A percentile compares a stretch with the other conserved stretches of the same genome.
Conservation (phyloP, 306 rosid genomes). For the Ormosia semicastrata region DNA sequence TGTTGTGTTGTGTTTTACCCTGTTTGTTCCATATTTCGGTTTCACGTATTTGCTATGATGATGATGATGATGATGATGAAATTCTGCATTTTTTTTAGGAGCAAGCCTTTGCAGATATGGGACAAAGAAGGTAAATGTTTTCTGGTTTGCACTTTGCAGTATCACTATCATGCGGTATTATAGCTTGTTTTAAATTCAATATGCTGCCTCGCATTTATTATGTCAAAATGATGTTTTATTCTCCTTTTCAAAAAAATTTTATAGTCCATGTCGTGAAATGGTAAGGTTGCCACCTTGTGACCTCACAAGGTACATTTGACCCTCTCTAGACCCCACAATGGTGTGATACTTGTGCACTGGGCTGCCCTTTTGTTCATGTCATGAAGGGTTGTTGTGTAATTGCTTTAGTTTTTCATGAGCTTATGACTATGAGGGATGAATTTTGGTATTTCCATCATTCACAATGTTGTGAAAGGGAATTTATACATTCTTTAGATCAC, state of each 20-base stretch:
- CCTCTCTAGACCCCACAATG: neutral
- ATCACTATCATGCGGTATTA: neutral
- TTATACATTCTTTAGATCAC: neutral
- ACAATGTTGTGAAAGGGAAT: neutral
- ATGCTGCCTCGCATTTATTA: neutral
- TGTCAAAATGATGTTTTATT: neutral
- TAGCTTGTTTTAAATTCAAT: constrained; percentile 2
- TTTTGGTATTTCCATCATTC: neutral
- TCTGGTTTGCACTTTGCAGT: constrained; percentile 6
- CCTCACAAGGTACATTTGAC: neutral
- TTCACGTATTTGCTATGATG: neutral
- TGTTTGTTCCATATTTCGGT: neutral
- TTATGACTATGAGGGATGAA: neutral
- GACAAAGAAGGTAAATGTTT: constrained; percentile 83
- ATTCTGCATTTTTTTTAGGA: constrained; percentile 45
- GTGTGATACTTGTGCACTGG: neutral
- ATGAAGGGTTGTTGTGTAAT: neutral
- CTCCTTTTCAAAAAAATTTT: neutral
- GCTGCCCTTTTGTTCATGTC: neutral
- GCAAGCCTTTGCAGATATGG: constrained; percentile 98
- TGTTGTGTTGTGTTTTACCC: neutral
- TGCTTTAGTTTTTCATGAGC: neutral
- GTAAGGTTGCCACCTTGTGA: neutral
- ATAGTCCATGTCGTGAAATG: neutral
- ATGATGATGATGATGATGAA: constrained; percentile 23